phyloP scores from a whole-genome alignment of 495 filamentous ascomycete species.

The Astrothelium subdiscretum region DNA sequence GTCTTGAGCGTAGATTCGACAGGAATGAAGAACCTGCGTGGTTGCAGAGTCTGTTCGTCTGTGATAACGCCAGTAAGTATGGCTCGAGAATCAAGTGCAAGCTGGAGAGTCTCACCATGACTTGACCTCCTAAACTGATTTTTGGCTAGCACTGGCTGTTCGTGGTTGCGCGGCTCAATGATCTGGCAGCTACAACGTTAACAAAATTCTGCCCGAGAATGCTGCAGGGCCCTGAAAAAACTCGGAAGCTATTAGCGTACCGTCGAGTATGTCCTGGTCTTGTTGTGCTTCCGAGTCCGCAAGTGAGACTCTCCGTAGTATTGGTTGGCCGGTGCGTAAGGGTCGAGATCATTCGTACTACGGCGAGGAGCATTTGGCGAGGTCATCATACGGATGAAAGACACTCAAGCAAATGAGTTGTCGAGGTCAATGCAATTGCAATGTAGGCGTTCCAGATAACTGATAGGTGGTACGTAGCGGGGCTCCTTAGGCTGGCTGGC shows the following conservation, averaged over 20 bases:
- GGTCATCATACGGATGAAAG: neutral
- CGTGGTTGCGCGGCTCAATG: conserved; percentile 1
- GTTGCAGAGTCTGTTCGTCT: conserved; percentile 41
- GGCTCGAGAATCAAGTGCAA: neutral
- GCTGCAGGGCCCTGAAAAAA: neutral
- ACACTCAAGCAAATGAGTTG: neutral
- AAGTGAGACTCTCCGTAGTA: conserved; percentile 35
- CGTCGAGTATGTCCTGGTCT: conserved; percentile 35
- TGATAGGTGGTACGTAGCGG: conserved; percentile 2
- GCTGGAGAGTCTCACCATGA: neutral
- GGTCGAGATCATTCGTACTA: conserved; percentile 26
- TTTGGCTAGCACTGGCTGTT: conserved; percentile 3
- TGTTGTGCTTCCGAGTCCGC: conserved; percentile 22
- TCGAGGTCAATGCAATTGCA: neutral
- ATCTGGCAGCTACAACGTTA: neutral
- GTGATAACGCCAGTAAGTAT: neutral
- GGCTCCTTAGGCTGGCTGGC: neutral
- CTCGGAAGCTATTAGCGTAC: conserved; percentile 17
- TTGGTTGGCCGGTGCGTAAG: conserved; percentile 32
- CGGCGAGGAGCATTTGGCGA: neutral
- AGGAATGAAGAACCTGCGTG: conserved; percentile 63
- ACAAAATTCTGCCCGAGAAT: neutral
- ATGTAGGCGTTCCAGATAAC: neutral
- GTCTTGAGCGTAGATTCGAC: conserved; percentile 63
- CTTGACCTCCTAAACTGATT: conserved; percentile 12